phyloP scores from a whole-genome alignment of 2,329 filamentous ascomycete genomes.

The Chrysoporthe puriensis region DNA sequence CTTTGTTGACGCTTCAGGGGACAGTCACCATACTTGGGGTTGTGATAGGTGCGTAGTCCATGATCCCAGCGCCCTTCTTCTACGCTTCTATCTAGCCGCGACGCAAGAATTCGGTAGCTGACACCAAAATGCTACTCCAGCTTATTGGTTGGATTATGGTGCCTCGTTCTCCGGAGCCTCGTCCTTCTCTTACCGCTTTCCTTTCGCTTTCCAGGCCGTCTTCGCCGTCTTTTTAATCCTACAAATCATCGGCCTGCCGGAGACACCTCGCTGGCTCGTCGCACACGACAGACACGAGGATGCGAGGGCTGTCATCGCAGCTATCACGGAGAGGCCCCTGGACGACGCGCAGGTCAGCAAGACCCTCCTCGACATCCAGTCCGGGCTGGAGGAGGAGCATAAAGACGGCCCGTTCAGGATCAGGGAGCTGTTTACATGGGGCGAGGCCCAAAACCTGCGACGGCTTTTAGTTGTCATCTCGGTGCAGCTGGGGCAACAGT shows the following conservation, averaged over 20 bases:
- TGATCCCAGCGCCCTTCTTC: neutral
- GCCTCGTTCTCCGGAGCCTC: slow-evolving; percentile 37
- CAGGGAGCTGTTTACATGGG: slow-evolving; percentile 32
- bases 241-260: slow-evolving; percentile 41
- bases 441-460: slow-evolving; percentile 34
- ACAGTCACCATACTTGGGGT: slow-evolving; percentile 51
- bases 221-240: slow-evolving; percentile 44
- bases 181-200: slow-evolving; percentile 46
- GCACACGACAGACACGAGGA: slow-evolving; percentile 39
- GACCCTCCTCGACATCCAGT: slow-evolving; percentile 30
- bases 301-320: slow-evolving; percentile 31
- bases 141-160: slow-evolving; percentile 44
- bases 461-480: slow-evolving; percentile 35
- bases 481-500: slow-evolving; percentile 37
- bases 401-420: slow-evolving; percentile 32
- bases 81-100: neutral
- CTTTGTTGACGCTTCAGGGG: slow-evolving; percentile 53
- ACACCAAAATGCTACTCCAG: neutral
- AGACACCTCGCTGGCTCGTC: slow-evolving; percentile 43
- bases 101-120: neutral
- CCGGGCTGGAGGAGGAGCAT: slow-evolving; percentile 30
- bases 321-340: slow-evolving; percentile 27
- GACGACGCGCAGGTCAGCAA: slow-evolving; percentile 30
- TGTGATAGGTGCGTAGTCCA: slow-evolving; percentile 38
- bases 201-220: slow-evolving; percentile 46